These are phyloP conservation scores for Penicillium sp. DNA, from an alignment of 2,329 filamentous ascomycete species.

Conservation along the genomic window DNA sequence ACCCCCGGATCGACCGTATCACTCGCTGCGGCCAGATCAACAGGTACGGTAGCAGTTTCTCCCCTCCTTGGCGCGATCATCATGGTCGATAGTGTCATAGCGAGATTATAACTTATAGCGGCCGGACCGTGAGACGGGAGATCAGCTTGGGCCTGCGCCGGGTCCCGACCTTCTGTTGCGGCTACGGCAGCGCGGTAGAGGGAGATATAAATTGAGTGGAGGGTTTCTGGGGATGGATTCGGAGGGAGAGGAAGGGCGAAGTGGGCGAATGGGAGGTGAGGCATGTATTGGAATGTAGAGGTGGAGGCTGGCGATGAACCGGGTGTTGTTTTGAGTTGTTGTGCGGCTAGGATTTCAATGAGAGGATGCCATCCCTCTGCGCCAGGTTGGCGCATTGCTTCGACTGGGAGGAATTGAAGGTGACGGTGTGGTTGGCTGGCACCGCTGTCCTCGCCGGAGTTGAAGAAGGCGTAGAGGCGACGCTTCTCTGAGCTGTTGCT, in stretches of 20 bases:
- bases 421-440: conserved; percentile 51
- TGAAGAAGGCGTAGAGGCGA: conserved; percentile 51
- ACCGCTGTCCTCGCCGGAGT: conserved; percentile 49
- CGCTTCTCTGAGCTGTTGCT: conserved; percentile 6
- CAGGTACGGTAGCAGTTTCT: conserved; percentile 45
- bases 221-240: conserved; percentile 38
- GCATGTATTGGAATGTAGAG: conserved; percentile 26
- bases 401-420: conserved; percentile 49
- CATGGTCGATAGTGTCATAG: conserved; percentile 56
- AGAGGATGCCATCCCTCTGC: conserved; percentile 48
- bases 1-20: conserved; percentile 36
- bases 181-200: conserved; percentile 43
- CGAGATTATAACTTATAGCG: conserved; percentile 59
- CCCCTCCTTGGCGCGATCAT: conserved; percentile 52
- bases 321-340: background rate
- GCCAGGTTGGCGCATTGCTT: conserved; percentile 42
- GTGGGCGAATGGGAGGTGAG: conserved; percentile 51
- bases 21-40: conserved; percentile 36
- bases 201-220: conserved; percentile 42
- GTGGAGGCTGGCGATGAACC: conserved; percentile 12
- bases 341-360: conserved; percentile 40
- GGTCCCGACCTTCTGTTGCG: conserved; percentile 20
- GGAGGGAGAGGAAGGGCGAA: conserved; percentile 46
- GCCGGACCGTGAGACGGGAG: conserved; percentile 32
- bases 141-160: background rate